Base-by-base conservation (phyloP, 108 stramenopile species). In the Cyclotella cryptica region DNA sequence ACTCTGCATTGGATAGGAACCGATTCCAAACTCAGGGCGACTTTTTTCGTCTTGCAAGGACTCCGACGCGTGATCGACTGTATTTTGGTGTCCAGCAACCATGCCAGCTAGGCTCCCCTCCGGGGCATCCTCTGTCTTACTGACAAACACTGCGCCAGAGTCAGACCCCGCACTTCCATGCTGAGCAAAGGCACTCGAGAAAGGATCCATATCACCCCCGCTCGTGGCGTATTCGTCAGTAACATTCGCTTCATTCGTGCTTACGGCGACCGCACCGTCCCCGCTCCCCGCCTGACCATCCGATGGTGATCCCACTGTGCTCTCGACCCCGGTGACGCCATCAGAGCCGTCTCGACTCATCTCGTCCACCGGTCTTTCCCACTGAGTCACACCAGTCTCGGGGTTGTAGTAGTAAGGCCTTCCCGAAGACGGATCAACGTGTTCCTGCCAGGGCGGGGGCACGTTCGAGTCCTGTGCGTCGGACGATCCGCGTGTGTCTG, bases 361-460 rank as follows among this genome's bases (percentile, higher is more conserved):
- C 51, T 27, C 65, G 28, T 28, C 45, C 45, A 46, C 73, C 26
- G 93, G 93, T 41, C 92, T 75, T 44, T 95, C 92, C 94, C 94
- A 95, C 35, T 91, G 89, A 13, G 92, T 92, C 15, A 91, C 90
- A 15, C 91, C 88, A 52, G 88, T 86, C 19, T 51, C 61, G 26
- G 87, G 72, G 66, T 95, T 89, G 77, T 92, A 90, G 61, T 95
- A 95, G 71, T 95, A 95, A 18, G 79, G 66, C 28, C 75, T 80
- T 5, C 94, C 94, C n/a, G 88, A 90, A 3, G 81, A 62, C 12
- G 85, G 90, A 80, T 94, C 93, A 30, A 89, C 69, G 58, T 92
- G 81, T 57, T 92, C 93, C 43, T 79, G 80, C 93, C 93, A 94
- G 19, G 87, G 87, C 18, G 61, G 55, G 27, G 87, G 86, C n/a